Evolutionary conservation across 2,329 filamentous ascomycete species (phyloP), one percentile per base, ranked within the genome.

Genomic region (Penicillium occitanis): DNA sequence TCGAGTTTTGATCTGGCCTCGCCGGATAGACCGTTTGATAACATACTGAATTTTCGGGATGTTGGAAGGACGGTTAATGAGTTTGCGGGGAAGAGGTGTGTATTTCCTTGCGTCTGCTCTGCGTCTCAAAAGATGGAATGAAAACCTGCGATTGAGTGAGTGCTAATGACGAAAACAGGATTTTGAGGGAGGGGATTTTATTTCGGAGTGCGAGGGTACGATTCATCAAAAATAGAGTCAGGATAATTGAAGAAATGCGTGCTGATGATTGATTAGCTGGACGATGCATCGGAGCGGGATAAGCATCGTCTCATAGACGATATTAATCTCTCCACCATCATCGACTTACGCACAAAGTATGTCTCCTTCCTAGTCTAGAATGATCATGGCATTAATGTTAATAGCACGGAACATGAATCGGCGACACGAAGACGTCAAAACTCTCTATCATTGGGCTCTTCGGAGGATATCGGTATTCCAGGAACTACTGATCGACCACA

Each of bases 321-420:
- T 37, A 84, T 89, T 70, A 83, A 85, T 25, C 86, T 96, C 69
- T 86, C 84, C 70, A 91, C 88, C 2, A 86, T 96, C 48, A 85
- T 96, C 67, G 93, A 96, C 79, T 81, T 96, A 11, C 86, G 93
- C 65, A 91, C 92, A 68, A 87, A 89, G 87, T 91, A 83, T 67
- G 59, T 8, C 19, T 11, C 14, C 14, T 22, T 6, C 22, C n/a
- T 19, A 25, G 14, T 13, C 69, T 71, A 73, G 73, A 75, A 73
- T 50, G n/a, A 25, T 19, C 22, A 30, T 19, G 17, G 33, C 61
- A 22, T 65, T 61, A 53, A 62, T 67, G 5, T 25, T 37, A 17
- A 53, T 65, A 91, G 89, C 70, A 92, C 91, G 25, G 91, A 94
- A 77, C 90, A 92, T 72, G 82, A 87, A 68, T 86, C 88, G 73